Base-by-base conservation (phyloP, 1,284 basidiomycete genomes). In the Volvariella surrecta region DNA sequence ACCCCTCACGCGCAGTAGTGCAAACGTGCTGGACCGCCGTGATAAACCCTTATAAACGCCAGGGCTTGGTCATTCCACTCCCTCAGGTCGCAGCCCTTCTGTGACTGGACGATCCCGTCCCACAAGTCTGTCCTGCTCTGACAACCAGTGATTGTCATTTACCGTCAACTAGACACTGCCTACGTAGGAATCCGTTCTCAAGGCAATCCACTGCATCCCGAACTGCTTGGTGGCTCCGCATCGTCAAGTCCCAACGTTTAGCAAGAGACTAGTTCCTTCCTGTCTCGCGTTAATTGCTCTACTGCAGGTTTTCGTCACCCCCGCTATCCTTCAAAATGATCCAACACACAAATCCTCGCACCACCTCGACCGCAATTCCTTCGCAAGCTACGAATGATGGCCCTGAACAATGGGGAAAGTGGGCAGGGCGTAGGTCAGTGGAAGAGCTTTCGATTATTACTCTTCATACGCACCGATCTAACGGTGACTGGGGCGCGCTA, bases 351-450 rank as follows among this genome's bases (percentile, higher is more conserved):
- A 64, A 62, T 51, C 52, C 69, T 51, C 66, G 66, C 45, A 59
- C 63, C 52, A 52, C 64, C 16, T 61, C 58, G 39, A 55, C 61
- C n/a, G 50, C 59, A 41, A 50, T 57, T 48, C 49, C 59, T 32
- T 48, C 57, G 37, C 61, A 61, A 42, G 42, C 53, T 17, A 44
- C 52, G 39, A 50, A 52, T 39, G 65, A 68, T 47, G 54, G 56
- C 45, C 66, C 65, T 45, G 72, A 76, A 52, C 55, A 63, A 44
- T 81, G 78, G 77, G 73, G 76, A 10, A 64, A 72, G 34, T 77
- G 81, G 80, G 59, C 62, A 37, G 77, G 73, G 24, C 68, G 65
- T 60, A 80, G 68, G 84, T 77, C 35, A 55, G 70, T 66, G 45
- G 46, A 52, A 48, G 13, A 45, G 15, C 38, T 28, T 37, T 32